Evolutionary conservation across 495 filamentous ascomycete species (phyloP), one percentile per base, ranked within the genome.

Genomic region (Lasiosphaeris hirsuta): DNA sequence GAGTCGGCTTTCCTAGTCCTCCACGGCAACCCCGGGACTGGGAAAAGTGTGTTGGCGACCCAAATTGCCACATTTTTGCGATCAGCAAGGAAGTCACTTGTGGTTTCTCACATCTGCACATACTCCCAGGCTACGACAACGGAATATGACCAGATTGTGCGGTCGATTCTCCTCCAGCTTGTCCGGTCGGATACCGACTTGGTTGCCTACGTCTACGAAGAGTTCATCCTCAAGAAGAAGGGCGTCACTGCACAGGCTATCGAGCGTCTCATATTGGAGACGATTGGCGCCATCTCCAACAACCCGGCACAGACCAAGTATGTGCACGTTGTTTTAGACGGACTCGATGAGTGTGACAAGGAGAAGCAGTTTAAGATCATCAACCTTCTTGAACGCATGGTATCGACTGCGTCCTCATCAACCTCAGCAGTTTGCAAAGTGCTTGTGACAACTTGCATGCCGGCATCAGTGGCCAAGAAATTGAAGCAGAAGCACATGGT

Each of bases 71-170:
- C 10, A 4, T 73, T 68, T 19, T 41, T 72, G 5, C 44, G 44
- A 14, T 6, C 13, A 9, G 3, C 45, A 11, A 43, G 42, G 10
- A 34, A n/a, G 11, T 61, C 49, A 1, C 30, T 67, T 10, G 48
- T 72, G 2, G n/a, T 67, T 9, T 18, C 18, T 18, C 68, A 72
- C 50, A 62, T 72, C 18, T 73, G 68, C 54, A 58, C 62, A 10
- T 69, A 65, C 36, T 58, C 61, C 6, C 56, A 71, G n/a, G 43
- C n/a, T 0, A 62, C 68, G 1, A 72, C 71, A 9, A 68, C 56
- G 0, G 18, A 55, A 10, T 69, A 73, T 40, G 63, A 69, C 0
- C 56, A 59, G n/a, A 68, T 72, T 14, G 40, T 73, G 0, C 51
- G 50, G 33, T 72, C 71, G 3, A 7, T 72, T 0, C 61, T 73